Conservation (phyloP, 371 early-diverging fungal genomes). For the Chytridiales sp. region DNA sequence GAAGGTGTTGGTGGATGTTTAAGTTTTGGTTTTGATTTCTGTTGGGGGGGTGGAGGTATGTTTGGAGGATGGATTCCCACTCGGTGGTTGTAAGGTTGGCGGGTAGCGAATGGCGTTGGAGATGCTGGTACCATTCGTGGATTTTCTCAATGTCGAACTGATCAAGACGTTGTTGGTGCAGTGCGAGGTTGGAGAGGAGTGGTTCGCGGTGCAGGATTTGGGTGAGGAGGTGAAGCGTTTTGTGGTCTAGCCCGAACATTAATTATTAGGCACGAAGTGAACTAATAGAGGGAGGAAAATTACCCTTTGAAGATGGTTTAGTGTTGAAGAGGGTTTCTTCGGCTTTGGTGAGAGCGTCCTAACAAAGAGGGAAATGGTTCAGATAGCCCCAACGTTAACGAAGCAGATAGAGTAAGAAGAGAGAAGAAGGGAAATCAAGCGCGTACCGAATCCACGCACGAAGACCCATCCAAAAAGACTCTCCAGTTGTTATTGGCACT, state of each 20-base stretch:
- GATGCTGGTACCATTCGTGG: background rate
- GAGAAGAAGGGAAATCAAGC: background rate
- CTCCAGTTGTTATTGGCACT: constrained; percentile 29
- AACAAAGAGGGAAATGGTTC: background rate
- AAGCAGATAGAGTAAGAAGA: too few species aligned
- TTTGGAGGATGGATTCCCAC: too few species aligned
- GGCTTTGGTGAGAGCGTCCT: background rate
- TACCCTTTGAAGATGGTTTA: background rate
- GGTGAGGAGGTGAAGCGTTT: constrained; percentile 1
- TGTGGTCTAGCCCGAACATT: background rate
- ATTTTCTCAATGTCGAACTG: constrained; percentile 8
- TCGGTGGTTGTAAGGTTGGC: too few species aligned
- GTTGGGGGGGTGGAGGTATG: too few species aligned
- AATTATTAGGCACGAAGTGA: background rate
- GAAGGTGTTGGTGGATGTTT: background rate
- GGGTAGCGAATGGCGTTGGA: too few species aligned
- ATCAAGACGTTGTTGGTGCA: constrained; percentile 18
- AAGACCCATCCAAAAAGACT: constrained; percentile 23
- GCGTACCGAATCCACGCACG: too few species aligned
- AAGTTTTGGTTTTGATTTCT: background rate
- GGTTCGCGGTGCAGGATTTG: constrained; percentile 5
- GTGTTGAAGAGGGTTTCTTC: background rate
- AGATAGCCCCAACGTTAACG: too few species aligned
- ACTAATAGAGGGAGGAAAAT: background rate
- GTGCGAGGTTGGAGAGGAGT: constrained; percentile 4